These are phyloP conservation scores for Astragalus membranaceus DNA, from an alignment of 306 rosid genomes.

Conservation along the genomic window DNA sequence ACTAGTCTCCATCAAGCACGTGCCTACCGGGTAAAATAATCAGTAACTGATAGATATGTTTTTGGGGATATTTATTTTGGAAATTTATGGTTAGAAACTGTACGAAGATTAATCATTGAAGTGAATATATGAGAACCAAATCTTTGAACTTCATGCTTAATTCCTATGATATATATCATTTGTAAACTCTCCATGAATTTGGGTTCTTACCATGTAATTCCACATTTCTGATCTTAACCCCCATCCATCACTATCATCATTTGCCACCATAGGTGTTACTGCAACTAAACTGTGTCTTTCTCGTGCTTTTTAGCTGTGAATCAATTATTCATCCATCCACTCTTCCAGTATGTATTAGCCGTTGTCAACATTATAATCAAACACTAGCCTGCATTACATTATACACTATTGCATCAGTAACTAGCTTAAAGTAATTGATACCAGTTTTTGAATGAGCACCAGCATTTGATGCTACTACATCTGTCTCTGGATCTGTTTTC, in stretches of 20 bases:
- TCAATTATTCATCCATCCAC: not conserved
- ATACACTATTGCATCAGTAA: not conserved
- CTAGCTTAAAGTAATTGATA: not conserved
- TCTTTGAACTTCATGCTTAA: constrained; percentile 3
- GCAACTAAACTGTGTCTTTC: not conserved
- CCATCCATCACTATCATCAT: not conserved
- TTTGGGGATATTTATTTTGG: too few relatives aligned
- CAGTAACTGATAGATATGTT: not conserved
- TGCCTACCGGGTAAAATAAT: constrained; percentile 50
- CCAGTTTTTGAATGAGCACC: not conserved
- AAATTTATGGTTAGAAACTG: constrained; percentile 11
- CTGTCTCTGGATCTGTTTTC: constrained; percentile 1
- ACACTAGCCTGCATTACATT: not conserved
- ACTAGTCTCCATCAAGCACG: constrained; percentile 67
- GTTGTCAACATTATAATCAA: not conserved
- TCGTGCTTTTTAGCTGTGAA: not conserved
- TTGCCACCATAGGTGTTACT: constrained; percentile 5
- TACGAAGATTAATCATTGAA: not conserved
- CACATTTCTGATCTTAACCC: not conserved
- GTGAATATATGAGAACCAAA: constrained; percentile 1
- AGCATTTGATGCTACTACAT: not conserved
- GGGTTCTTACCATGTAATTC: not conserved
- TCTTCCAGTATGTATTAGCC: not conserved
- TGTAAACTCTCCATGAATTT: constrained; percentile 2
- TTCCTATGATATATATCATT: not conserved